Evolutionary conservation across 2,329 filamentous ascomycete genomes (phyloP).

Genomic region (Neonectria sp.): DNA sequence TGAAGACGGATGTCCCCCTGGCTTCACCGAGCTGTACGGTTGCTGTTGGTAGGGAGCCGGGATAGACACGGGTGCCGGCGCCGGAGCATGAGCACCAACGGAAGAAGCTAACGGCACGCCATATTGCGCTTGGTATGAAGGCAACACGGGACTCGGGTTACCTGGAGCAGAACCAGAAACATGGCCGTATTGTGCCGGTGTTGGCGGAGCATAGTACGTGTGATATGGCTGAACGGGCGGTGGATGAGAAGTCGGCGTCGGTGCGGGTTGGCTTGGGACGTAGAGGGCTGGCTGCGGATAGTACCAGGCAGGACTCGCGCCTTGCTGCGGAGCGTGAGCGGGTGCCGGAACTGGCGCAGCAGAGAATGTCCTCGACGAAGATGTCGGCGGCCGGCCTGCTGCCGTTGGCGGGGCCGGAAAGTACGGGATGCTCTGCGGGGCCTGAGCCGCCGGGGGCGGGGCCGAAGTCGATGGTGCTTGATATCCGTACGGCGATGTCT

Average conservation of each 20-base stretch:
- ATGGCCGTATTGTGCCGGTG: conserved; percentile 18
- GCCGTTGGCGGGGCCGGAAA: conserved; percentile 28
- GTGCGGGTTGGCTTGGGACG: neutral
- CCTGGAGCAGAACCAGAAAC: neutral
- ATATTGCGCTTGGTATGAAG: conserved; percentile 23
- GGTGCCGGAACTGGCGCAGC: neutral
- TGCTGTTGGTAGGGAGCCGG: conserved; percentile 21
- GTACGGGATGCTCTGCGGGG: conserved; percentile 14
- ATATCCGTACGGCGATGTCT: conserved; percentile 28
- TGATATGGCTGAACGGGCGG: neutral
- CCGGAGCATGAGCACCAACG: neutral
- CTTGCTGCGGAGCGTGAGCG: conserved; percentile 17
- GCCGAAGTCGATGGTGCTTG: conserved; percentile 11
- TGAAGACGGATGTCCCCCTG: neutral
- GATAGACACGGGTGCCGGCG: neutral
- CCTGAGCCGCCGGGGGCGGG: neutral
- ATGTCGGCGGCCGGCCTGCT: conserved; percentile 17
- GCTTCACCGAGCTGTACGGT: neutral
- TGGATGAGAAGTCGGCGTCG: conserved; percentile 1
- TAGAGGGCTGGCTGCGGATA: conserved; percentile 19
- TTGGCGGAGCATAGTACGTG: conserved; percentile 11
- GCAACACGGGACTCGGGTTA: neutral
- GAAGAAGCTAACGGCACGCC: neutral
- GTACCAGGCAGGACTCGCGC: conserved; percentile 17
- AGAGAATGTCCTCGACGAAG: conserved; percentile 11